These are phyloP conservation scores for Rhizophagus clarus DNA, from an alignment of 192 early-diverging fungal species.

Conservation along the genomic window DNA sequence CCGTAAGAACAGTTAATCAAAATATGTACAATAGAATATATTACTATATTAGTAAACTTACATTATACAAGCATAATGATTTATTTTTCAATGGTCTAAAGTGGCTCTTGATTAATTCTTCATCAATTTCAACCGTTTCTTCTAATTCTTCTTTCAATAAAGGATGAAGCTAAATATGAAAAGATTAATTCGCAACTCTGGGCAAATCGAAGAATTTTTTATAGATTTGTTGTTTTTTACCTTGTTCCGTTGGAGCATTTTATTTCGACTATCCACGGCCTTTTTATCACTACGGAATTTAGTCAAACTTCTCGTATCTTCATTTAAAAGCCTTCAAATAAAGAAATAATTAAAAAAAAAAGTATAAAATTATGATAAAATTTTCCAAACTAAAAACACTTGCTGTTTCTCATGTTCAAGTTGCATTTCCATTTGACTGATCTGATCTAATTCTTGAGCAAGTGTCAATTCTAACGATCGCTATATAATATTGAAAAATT, in stretches of 20 bases:
- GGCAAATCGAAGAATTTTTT: too few relatives aligned
- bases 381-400: background rate
- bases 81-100: background rate
- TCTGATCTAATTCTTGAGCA: background rate
- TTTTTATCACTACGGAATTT: constrained; percentile 7
- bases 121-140: background rate
- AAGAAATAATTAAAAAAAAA: background rate
- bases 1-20: background rate
- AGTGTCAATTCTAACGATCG: background rate
- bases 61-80: background rate
- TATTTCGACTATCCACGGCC: constrained; percentile 3
- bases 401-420: background rate
- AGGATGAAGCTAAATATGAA: background rate
- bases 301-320: background rate
- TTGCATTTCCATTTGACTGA: constrained; percentile 10
- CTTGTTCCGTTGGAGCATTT: background rate
- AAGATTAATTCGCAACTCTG: too few relatives aligned
- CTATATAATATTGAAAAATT: background rate
- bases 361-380: background rate
- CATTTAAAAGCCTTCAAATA: background rate
- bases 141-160: background rate
- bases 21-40: background rate
- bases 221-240: background rate
- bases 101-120: constrained; percentile 2
- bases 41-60: background rate